Percentiles rank a stretch among this genome's conserved stretches.
phyloP scores from a whole-genome alignment of 306 rosid genomes.

The Senna tora region DNA sequence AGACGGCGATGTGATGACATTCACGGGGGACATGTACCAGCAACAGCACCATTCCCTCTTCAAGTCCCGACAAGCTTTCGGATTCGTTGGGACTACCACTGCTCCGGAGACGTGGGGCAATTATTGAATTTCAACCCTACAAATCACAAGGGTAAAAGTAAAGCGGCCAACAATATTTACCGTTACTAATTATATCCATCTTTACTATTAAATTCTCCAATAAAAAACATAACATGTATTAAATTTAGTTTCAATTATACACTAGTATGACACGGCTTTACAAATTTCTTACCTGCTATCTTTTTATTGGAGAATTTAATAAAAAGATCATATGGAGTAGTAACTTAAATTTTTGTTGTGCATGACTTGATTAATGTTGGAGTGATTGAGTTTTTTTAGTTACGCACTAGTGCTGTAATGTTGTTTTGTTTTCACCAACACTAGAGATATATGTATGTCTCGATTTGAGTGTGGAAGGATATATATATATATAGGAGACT shows the following conservation, averaged over 20 bases:
- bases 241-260: not conserved
- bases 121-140: constrained; percentile 41
- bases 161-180: constrained; percentile 5
- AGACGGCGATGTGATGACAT: constrained; percentile 52
- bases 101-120: constrained; percentile 69
- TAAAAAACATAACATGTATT: not conserved
- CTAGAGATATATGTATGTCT: not conserved
- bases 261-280: too few species aligned
- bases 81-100: constrained; percentile 59
- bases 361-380: not conserved
- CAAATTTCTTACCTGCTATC: not conserved
- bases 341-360: not conserved
- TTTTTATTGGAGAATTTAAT: not conserved
- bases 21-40: constrained; percentile 50
- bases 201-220: not conserved
- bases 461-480: not conserved
- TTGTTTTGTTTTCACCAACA: not conserved
- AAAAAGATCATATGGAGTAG: not conserved
- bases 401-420: not conserved
- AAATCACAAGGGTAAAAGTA: constrained; percentile 26
- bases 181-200: too few species aligned
- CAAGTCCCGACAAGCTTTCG: constrained; percentile 67
- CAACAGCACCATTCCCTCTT: constrained; percentile 48
- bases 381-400: constrained; percentile 1
- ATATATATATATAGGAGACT: too few species aligned